A percentile compares a stretch with the other conserved stretches of the same genome.
These are phyloP conservation scores for Berkeleyomyces basicola DNA, from an alignment of 2,329 filamentous ascomycete genomes.

Conservation along the genomic window DNA sequence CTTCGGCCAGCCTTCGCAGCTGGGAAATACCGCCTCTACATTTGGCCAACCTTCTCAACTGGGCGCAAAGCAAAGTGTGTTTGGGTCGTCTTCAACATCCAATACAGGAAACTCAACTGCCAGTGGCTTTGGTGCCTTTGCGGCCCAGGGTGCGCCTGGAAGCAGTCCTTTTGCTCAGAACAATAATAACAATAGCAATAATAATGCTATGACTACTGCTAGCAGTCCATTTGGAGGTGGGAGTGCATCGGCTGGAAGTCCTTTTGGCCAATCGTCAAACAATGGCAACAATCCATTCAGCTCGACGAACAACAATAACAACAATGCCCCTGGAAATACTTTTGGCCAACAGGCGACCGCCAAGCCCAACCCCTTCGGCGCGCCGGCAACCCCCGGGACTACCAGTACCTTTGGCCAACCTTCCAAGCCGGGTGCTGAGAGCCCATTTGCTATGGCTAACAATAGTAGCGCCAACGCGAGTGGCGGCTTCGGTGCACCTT, in stretches of 20 bases:
- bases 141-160: conserved; percentile 16
- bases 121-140: conserved; percentile 21
- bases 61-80: conserved; percentile 11
- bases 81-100: conserved; percentile 13
- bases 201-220: not conserved
- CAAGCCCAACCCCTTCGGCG: conserved; percentile 18
- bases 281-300: conserved; percentile 4
- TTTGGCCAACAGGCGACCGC: conserved; percentile 18
- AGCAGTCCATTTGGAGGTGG: conserved; percentile 1
- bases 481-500: conserved; percentile 9
- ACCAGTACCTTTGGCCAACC: conserved; percentile 13
- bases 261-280: conserved; percentile 16
- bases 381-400: conserved; percentile 15
- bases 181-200: not conserved
- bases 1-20: conserved; percentile 24
- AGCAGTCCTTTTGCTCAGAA: conserved; percentile 5
- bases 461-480: not conserved
- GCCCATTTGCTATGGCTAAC: conserved; percentile 8
- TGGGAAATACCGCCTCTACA: conserved; percentile 17
- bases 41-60: conserved; percentile 19
- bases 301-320: not conserved
- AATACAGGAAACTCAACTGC: not conserved
- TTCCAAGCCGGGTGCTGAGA: conserved; percentile 2
- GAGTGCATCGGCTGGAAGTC: not conserved
- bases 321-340: conserved; percentile 4